Percentiles rank a stretch among this genome's conserved stretches.
These are phyloP conservation scores for Scortechinia acanthostroma DNA, from an alignment of 2,329 filamentous ascomycete species.

Conservation along the genomic window DNA sequence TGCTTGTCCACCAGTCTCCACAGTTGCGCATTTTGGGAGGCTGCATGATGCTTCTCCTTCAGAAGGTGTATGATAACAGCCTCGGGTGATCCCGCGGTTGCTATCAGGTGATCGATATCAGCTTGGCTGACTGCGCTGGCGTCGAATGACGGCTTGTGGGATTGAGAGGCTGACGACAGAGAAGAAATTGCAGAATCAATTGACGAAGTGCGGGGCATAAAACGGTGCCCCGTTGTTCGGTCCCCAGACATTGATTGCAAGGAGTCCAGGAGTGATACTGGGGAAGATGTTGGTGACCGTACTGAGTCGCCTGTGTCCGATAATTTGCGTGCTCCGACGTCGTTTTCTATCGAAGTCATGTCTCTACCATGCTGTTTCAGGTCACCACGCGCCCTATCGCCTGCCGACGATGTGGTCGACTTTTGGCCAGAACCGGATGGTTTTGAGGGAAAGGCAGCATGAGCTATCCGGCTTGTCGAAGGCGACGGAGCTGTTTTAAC, in stretches of 20 bases:
- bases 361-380: background rate
- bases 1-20: slow-evolving; percentile 97
- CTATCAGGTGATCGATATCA: slow-evolving; percentile 74
- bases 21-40: slow-evolving; percentile 83
- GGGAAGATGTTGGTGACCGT: background rate
- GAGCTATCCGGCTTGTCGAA: background rate
- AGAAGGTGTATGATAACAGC: slow-evolving; percentile 80
- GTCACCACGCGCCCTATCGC: background rate
- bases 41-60: slow-evolving; percentile 83
- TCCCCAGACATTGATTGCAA: background rate
- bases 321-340: background rate
- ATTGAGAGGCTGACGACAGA: background rate
- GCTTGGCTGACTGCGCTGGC: slow-evolving; percentile 43
- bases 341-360: background rate
- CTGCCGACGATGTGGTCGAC: background rate
- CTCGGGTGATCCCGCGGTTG: slow-evolving; percentile 80
- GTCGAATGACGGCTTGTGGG: background rate
- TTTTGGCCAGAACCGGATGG: background rate
- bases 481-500: slow-evolving; percentile 1
- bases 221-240: background rate
- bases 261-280: background rate
- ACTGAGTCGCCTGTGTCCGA: background rate
- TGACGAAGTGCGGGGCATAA: slow-evolving; percentile 2
- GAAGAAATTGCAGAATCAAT: slow-evolving; percentile 1
- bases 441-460: background rate